These are phyloP conservation scores for Amphicarpaea edgeworthii DNA, from an alignment of 306 rosid species.

Conservation along the genomic window DNA sequence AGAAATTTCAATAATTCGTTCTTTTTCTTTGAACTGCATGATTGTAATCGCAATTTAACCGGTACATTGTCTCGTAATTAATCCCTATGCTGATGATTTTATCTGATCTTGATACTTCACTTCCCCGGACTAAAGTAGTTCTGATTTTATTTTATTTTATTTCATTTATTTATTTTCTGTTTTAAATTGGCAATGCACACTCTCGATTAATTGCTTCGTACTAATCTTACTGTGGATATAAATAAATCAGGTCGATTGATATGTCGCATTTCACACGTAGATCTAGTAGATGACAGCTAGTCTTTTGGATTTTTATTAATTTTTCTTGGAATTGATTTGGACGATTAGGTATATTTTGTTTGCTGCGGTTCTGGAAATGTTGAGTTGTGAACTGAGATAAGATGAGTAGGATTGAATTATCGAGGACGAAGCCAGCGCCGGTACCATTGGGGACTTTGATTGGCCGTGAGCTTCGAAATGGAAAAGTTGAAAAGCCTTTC, in stretches of 20 bases:
- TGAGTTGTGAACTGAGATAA: constrained; percentile 61
- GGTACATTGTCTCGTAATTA: no score
- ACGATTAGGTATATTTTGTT: constrained; percentile 22
- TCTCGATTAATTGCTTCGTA: constrained; percentile 19
- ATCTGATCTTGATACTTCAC: no score
- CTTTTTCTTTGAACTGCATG: no score
- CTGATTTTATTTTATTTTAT: background rate
- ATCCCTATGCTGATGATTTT: no score
- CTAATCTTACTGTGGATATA: constrained; percentile 30
- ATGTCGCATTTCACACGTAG: constrained; percentile 5
- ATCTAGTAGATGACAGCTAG: constrained; percentile 17
- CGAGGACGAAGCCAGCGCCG: constrained; percentile 64
- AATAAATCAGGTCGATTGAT: constrained; percentile 3
- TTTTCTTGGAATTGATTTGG: constrained; percentile 33
- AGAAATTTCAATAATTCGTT: no score
- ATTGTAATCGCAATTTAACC: no score
- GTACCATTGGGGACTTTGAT: constrained; percentile 93
- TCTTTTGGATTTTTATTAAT: constrained; percentile 8
- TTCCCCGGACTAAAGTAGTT: no score
- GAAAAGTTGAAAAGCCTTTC: constrained; percentile 79
- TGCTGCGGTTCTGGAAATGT: constrained; percentile 47
- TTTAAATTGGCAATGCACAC: constrained; percentile 24
- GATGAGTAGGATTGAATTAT: constrained; percentile 75
- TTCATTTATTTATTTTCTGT: background rate
- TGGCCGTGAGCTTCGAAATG: constrained; percentile 90